These are phyloP conservation scores for Hypoxylon fuscum DNA, from an alignment of 495 filamentous ascomycete species.

Conservation along the genomic window DNA sequence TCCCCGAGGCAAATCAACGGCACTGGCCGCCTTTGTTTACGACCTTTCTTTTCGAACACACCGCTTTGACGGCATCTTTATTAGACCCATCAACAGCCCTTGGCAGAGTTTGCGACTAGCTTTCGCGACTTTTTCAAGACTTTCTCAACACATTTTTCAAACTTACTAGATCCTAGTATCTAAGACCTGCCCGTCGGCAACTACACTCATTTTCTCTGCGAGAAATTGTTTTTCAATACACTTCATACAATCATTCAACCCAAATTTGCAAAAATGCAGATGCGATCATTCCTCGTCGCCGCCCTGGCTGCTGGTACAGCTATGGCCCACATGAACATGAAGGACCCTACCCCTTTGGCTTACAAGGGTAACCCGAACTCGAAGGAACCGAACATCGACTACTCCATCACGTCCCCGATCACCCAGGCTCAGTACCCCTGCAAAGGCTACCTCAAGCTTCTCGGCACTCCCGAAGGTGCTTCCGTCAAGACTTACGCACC, in stretches of 20 bases:
- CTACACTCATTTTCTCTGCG: conserved; percentile 28
- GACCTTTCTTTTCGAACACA: conserved; percentile 8
- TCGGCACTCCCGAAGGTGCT: conserved; percentile 56
- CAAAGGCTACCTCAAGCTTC: conserved; percentile 70
- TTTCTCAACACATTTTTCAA: neutral
- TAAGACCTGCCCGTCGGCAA: conserved; percentile 29
- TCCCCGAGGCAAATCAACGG: conserved; percentile 4
- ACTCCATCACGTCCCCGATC: conserved; percentile 69
- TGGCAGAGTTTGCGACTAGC: conserved; percentile 7
- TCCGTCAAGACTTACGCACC: conserved; percentile 62
- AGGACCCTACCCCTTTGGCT: conserved; percentile 62
- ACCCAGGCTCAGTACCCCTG: conserved; percentile 65
- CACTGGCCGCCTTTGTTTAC: conserved; percentile 20
- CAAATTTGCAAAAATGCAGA: conserved; percentile 46
- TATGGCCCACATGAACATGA: conserved; percentile 69
- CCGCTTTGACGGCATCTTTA: conserved; percentile 11
- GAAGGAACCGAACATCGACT: conserved; percentile 51
- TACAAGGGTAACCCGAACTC: conserved; percentile 62
- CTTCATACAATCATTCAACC: conserved; percentile 1
- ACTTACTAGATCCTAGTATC: conserved; percentile 24
- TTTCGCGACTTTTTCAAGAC: conserved; percentile 5
- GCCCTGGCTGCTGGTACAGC: conserved; percentile 49
- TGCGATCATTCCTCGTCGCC: conserved; percentile 40
- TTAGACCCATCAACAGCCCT: conserved; percentile 13
- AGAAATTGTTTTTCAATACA: conserved; percentile 10